Evolutionary conservation across 345 rosid genomes (phyloP).

Genomic region (Firmiana major): DNA sequence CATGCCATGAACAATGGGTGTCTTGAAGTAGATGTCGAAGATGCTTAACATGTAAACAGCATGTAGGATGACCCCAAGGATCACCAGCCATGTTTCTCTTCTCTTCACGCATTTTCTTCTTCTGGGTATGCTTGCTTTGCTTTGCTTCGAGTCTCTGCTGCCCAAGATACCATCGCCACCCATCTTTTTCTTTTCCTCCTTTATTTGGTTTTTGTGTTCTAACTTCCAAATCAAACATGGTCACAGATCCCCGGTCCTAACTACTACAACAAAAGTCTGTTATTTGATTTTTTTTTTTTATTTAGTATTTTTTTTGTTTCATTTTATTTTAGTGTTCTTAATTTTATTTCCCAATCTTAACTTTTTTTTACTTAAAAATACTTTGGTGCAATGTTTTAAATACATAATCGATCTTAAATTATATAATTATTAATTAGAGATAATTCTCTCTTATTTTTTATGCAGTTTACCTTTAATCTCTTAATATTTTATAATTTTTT

Average conservation of each 20-base stretch:
- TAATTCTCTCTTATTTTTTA: no score
- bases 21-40: conserved; percentile 96
- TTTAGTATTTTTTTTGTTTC: neutral
- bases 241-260: neutral
- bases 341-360: no score
- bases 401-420: no score
- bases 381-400: no score
- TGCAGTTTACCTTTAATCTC: no score
- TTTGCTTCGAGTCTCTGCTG: conserved; percentile 30
- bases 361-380: no score
- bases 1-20: conserved; percentile 96
- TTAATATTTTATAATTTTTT: no score
- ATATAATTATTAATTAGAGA: no score
- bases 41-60: conserved; percentile 93
- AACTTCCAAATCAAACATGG: neutral
- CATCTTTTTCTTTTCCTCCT: conserved; percentile 26
- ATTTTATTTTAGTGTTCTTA: no score
- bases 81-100: conserved; percentile 72
- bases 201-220: neutral
- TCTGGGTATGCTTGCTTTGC: conserved; percentile 18
- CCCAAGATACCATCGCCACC: conserved; percentile 77
- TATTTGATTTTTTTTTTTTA: neutral
- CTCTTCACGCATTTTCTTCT: conserved; percentile 57
- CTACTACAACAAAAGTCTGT: neutral
- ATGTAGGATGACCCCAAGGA: conserved; percentile 76